Evolutionary conservation across 2,329 filamentous ascomycete species (phyloP), one percentile per base, ranked within the genome.

Genomic region (Graphiopsis chlorocephala): DNA sequence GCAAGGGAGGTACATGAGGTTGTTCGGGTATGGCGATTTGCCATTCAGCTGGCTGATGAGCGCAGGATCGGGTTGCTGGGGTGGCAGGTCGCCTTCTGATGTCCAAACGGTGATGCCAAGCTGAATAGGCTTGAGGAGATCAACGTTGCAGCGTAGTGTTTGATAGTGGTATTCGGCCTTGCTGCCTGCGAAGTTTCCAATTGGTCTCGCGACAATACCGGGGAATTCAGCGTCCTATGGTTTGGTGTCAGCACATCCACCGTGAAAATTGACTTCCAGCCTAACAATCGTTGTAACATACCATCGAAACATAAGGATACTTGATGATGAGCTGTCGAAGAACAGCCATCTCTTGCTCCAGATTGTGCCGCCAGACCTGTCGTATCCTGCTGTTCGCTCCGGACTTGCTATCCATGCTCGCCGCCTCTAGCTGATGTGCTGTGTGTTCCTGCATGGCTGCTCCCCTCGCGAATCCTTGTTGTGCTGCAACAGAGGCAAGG

Each of bases 91-190:
- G 66, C 95, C 95, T 67, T 97, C 90, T 66, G 93, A 86, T 68
- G 92, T 93, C 81, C 97, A 98, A 17, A 99, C 83, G 3, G 94
- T 96, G 72, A 99, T 90, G 65, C 95, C 95, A 65, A 99, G 90
- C 77, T 99, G 95, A 69, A 99, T 98, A 71, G 98, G 93, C 78
- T 96, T 97, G 73, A 99, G 86, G 74, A 99, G 88, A 76, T 99
- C 95, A 73, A 99, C 95, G 76, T 99, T 99, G 72, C 93, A 96
- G 67, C 95, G 91, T 55, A 99, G 84, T 66, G 94, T 98, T 82
- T 99, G 95, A 80, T 99, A 99, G 77, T 99, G 95, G 76, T 99
- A 99, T 73, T 97, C 94, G 69, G 93, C 95, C 81, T 97, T 98
- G 65, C 91, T 95, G 45, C 74, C 73, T 66, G 90, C 88, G 78